A percentile compares a stretch with the other conserved stretches of the same genome.
These are phyloP conservation scores for Urtica urens DNA, from an alignment of 306 rosid species.

Conservation along the genomic window DNA sequence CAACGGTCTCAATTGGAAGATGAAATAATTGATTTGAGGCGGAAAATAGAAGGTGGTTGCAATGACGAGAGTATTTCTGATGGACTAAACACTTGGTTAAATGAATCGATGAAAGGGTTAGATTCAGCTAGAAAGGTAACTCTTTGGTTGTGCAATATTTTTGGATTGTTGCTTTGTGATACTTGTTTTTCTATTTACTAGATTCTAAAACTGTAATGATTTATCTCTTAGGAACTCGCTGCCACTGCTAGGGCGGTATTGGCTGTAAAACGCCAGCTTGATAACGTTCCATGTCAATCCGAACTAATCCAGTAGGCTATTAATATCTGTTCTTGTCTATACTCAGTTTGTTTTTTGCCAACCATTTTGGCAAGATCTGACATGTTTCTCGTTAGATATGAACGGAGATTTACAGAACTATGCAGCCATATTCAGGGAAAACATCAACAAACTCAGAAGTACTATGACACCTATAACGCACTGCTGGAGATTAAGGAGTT, in stretches of 20 bases:
- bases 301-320: slow-evolving; percentile 73
- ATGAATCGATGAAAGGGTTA: slow-evolving; percentile 39
- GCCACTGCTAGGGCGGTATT: slow-evolving; percentile 41
- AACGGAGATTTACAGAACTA: slow-evolving; percentile 59
- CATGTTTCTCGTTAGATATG: slow-evolving; percentile 48
- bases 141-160: not conserved
- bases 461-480: slow-evolving; percentile 76
- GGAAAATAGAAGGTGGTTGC: slow-evolving; percentile 27
- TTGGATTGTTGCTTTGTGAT: not conserved
- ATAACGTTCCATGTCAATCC: slow-evolving; percentile 61
- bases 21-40: slow-evolving; percentile 49
- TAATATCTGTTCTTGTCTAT: slow-evolving; percentile 8
- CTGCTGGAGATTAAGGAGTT: slow-evolving; percentile 83
- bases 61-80: slow-evolving; percentile 31
- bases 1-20: slow-evolving; percentile 32
- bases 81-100: slow-evolving; percentile 26
- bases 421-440: slow-evolving; percentile 73
- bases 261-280: slow-evolving; percentile 50
- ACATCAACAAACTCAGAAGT: slow-evolving; percentile 67
- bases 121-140: slow-evolving; percentile 57
- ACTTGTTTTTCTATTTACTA: not conserved
- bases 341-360: slow-evolving; percentile 6
- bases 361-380: not conserved
- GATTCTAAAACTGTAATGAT: not conserved
- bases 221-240: slow-evolving; percentile 49